Conservation (phyloP, 129 eudicot species). For the Mikania micrantha region DNA sequence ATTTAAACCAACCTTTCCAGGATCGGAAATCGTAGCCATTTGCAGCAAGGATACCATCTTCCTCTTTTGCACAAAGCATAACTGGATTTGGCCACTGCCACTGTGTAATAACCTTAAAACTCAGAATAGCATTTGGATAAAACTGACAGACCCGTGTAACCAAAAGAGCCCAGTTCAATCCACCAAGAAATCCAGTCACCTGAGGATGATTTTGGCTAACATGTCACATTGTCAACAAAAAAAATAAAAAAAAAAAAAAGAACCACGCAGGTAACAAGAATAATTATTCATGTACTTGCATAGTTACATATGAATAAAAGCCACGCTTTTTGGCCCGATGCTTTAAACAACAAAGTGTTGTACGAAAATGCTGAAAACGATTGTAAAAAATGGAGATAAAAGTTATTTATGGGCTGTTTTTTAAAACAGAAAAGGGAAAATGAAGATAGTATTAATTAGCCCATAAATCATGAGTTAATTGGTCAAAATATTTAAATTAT, state of each 20-base stretch:
- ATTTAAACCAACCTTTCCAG: slow-evolving; percentile 98
- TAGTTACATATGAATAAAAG: slow-evolving; percentile 89
- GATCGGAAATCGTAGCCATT: slow-evolving; percentile 73
- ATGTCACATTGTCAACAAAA: not conserved
- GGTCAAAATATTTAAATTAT: too few species aligned
- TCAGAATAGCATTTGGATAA: slow-evolving; percentile 84
- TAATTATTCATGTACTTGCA: slow-evolving; percentile 27
- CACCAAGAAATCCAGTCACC: slow-evolving; percentile 98
- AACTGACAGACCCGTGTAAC: slow-evolving; percentile 86
- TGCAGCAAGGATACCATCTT: slow-evolving; percentile 65
- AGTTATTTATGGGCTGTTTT: too few species aligned
- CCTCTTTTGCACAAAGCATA: slow-evolving; percentile 81
- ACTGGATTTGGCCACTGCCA: slow-evolving; percentile 99
- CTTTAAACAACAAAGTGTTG: slow-evolving; percentile 81
- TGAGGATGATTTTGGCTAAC: slow-evolving; percentile 8
- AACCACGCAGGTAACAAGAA: too few species aligned
- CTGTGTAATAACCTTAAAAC: slow-evolving; percentile 80
- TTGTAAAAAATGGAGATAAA: not conserved
- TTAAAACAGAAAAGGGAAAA: not conserved
- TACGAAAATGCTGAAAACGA: slow-evolving; percentile 59
- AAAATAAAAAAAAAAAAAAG: not conserved
- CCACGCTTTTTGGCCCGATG: slow-evolving; percentile 93
- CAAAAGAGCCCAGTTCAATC: slow-evolving; percentile 94
- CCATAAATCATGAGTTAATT: too few species aligned
- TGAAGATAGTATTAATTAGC: too few species aligned